These are phyloP conservation scores for barley (Hordeum vulgare) DNA, from an alignment of 176 grass and related monocot genomes.

Conservation along the genomic window DNA sequence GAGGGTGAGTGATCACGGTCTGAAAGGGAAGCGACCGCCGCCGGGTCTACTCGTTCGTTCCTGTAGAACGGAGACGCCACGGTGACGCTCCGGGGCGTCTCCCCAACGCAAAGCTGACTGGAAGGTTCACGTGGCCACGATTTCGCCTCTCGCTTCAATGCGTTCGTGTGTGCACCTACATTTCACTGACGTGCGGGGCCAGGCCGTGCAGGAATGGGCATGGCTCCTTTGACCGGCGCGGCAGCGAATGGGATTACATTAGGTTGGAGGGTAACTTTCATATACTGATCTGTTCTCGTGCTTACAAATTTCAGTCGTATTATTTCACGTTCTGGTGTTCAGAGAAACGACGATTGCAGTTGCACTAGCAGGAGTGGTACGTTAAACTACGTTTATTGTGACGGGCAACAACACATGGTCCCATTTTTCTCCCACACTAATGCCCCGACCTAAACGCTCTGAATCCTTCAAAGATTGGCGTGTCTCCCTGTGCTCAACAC, in stretches of 20 bases:
- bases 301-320: too few relatives aligned
- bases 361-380: neutral
- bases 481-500: neutral
- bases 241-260: neutral
- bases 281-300: too few relatives aligned
- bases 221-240: neutral
- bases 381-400: neutral
- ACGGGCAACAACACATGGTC: neutral
- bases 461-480: neutral
- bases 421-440: neutral
- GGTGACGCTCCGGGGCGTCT: neutral
- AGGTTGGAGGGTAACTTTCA: too few relatives aligned
- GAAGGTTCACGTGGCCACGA: neutral
- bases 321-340: too few relatives aligned
- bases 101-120: neutral
- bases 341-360: neutral
- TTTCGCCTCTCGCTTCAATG: neutral
- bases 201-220: neutral
- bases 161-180: neutral
- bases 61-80: neutral
- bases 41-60: neutral
- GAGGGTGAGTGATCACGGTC: constrained; percentile 10
- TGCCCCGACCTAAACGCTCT: neutral
- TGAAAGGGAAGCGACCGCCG: neutral
- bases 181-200: neutral